Base-by-base conservation (phyloP, 352 stramenopile genomes). In the Globisporangium irregulare region DNA sequence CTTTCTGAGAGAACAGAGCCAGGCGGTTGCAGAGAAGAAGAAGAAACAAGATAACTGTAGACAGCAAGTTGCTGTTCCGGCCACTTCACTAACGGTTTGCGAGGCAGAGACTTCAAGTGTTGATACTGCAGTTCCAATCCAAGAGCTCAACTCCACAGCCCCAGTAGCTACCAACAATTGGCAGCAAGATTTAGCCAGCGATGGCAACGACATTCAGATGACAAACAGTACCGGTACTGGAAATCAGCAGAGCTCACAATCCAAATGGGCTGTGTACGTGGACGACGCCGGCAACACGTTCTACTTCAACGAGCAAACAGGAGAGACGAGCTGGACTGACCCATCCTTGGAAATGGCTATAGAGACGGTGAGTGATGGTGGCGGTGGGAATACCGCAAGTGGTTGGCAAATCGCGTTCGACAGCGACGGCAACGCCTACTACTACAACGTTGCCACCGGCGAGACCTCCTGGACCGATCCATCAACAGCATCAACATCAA, bases 1-100 rank as follows among this genome's bases (percentile, higher is more conserved):
- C 48, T 66, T 77, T 20, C 78, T 91, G 20, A 79, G 84, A 20
- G 80, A 93, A 57, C 75, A 89, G 62, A 87, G 81, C 53, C 73
- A 89, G 55, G 38, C 43, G 12, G 75, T 77, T 43, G 70, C 55
- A 1, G 64, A 76, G 27, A 32, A 32, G 18, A 32, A 32, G 18
- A 76, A 74, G 29, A 51, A 64, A 22, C 25, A 64, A 2, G 15
- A 38, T 6, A 22, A 20, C 36, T 1, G 14, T 14, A 24, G 7
- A 12, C n/a, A 22, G 10, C 8, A 27, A 24, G 25, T 14, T 29
- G 7, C 53, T 59, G 14, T n/a, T 38, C 4, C 41, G 6, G 15
- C 15, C 15, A 50, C 14, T n/a, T 50, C 15, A n/a, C 4, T 4
- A 20, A 0, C 12, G 10, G 38, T n/a, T 20, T 7, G n/a, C 15